phyloP scores from a whole-genome alignment of 1,284 basidiomycete species.

The Xanthoconium separans region DNA sequence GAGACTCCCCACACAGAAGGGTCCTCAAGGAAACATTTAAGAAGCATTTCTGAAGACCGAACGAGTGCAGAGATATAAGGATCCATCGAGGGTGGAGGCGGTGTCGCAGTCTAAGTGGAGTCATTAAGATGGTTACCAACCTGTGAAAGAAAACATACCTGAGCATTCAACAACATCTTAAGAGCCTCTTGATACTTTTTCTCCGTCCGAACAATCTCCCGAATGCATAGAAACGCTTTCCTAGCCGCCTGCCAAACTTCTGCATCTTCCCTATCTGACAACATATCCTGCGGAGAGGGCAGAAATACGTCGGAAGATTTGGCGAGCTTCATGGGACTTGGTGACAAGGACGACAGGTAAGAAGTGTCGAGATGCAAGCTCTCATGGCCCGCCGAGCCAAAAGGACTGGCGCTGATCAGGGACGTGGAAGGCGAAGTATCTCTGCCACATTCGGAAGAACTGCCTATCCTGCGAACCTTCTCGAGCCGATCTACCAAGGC shows the following conservation, averaged over 20 bases:
- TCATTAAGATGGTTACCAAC: slow-evolving; percentile 1
- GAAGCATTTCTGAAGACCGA: slow-evolving; percentile 45
- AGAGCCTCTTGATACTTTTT: slow-evolving; percentile 57
- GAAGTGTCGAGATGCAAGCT: background rate
- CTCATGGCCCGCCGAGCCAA: background rate
- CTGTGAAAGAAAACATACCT: slow-evolving; percentile 32
- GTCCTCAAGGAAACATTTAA: slow-evolving; percentile 51
- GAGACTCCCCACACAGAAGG: slow-evolving; percentile 63
- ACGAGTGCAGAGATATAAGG: slow-evolving; percentile 51
- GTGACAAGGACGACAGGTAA: background rate
- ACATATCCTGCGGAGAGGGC: slow-evolving; percentile 8
- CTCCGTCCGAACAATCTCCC: slow-evolving; percentile 67
- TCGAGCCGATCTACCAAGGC: slow-evolving; percentile 45
- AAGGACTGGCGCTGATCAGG: background rate
- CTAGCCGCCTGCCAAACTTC: slow-evolving; percentile 54
- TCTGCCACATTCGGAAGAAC: background rate
- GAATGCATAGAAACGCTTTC: slow-evolving; percentile 55
- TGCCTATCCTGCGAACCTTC: slow-evolving; percentile 33
- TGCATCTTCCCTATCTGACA: slow-evolving; percentile 28
- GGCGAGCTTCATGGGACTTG: background rate
- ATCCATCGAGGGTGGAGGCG: slow-evolving; percentile 54
- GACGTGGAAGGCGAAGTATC: background rate
- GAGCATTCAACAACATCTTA: slow-evolving; percentile 40
- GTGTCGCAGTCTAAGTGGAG: slow-evolving; percentile 34
- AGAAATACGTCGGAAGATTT: background rate